These are phyloP conservation scores for Serendipita sp. DNA, from an alignment of 768 basidiomycete species.

Conservation along the genomic window DNA sequence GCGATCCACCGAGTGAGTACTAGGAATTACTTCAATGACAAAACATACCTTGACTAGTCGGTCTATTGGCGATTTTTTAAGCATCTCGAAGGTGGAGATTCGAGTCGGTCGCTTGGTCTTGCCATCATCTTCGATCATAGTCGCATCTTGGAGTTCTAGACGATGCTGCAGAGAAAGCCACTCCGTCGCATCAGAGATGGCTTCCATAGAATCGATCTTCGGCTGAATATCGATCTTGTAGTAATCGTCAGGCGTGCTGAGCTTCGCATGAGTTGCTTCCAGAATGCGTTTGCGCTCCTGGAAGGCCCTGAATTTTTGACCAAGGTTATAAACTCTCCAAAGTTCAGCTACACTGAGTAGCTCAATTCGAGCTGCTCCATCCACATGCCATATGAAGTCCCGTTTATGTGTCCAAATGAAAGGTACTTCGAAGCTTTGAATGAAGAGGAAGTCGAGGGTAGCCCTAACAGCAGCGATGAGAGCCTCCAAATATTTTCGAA, in stretches of 20 bases:
- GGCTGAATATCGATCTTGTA: conserved; percentile 53
- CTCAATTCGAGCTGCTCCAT: conserved; percentile 43
- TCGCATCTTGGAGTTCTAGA: conserved; percentile 41
- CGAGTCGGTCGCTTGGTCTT: conserved; percentile 73
- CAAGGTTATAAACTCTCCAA: conserved; percentile 82
- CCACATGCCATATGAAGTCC: conserved; percentile 77
- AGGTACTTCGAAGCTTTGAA: conserved; percentile 83
- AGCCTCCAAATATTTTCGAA: conserved; percentile 41
- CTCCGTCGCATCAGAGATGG: conserved; percentile 78
- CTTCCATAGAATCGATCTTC: conserved; percentile 64
- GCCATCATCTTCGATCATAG: conserved; percentile 8
- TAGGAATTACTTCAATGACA: not conserved
- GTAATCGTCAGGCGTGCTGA: conserved; percentile 56
- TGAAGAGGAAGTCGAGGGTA: conserved; percentile 66
- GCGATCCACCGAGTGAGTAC: not conserved
- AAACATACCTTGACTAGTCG: conserved; percentile 60
- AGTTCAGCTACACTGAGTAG: conserved; percentile 66
- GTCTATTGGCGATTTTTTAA: conserved; percentile 61
- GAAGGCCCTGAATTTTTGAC: conserved; percentile 78
- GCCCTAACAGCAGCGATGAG: conserved; percentile 66
- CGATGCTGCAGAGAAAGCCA: conserved; percentile 82
- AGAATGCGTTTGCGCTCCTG: conserved; percentile 55
- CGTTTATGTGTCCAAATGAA: conserved; percentile 89
- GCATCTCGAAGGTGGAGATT: conserved; percentile 65
- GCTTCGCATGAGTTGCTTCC: conserved; percentile 43